Evolutionary conservation across 2,329 filamentous ascomycete species (phyloP).

Genomic region (Nemania bipapillata): DNA sequence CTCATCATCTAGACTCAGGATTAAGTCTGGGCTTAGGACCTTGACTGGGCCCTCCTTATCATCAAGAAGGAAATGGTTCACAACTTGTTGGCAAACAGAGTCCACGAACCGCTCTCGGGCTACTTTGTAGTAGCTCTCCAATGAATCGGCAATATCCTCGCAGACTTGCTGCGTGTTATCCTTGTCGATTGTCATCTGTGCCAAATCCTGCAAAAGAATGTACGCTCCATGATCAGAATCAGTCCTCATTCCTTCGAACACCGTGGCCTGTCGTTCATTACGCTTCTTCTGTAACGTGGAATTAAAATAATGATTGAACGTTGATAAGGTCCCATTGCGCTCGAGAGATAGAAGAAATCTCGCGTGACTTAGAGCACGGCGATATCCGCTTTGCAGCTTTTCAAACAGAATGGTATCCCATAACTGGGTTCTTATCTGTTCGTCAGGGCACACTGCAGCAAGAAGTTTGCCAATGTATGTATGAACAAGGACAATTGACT

Average conservation of each 20-base stretch:
- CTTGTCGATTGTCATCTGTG: no score
- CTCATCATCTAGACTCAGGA: no score
- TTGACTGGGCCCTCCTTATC: conserved; percentile 58
- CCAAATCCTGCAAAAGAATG: no score
- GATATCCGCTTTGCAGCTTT: conserved; percentile 56
- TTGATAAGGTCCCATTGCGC: conserved; percentile 55
- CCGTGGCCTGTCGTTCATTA: no score
- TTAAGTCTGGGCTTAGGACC: not conserved
- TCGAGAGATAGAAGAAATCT: conserved; percentile 62
- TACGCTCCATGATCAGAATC: no score
- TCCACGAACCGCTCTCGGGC: conserved; percentile 64
- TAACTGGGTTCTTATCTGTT: conserved; percentile 53
- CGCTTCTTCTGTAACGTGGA: conserved; percentile 38
- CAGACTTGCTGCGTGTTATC: conserved; percentile 40
- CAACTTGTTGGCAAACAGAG: conserved; percentile 61
- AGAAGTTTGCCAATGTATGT: conserved; percentile 57
- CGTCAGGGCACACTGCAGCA: conserved; percentile 55
- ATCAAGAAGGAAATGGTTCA: conserved; percentile 58
- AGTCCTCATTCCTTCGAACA: no score
- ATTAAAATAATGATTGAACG: conserved; percentile 64
- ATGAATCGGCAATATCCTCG: conserved; percentile 62
- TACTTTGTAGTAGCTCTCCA: conserved; percentile 64
- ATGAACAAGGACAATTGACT: conserved; percentile 58
- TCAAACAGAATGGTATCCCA: conserved; percentile 54
- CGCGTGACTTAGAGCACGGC: conserved; percentile 56